Evolutionary conservation across 2,329 filamentous ascomycete genomes (phyloP).

Genomic region (Alternaria conjuncta): DNA sequence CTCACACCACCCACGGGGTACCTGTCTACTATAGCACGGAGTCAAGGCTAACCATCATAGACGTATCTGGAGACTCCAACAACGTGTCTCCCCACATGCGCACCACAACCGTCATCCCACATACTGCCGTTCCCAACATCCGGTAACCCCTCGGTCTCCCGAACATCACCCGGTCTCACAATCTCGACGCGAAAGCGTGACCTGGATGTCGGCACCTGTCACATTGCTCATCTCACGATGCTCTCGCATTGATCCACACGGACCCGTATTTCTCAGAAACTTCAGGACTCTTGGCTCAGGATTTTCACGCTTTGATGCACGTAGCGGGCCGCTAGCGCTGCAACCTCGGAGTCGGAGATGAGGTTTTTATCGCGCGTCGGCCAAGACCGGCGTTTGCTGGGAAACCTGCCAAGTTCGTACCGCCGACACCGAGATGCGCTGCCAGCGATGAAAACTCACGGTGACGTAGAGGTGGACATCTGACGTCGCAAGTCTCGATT

Average conservation of each 20-base stretch:
- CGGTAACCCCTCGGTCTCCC: constrained; percentile 8
- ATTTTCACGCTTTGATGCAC: constrained; percentile 15
- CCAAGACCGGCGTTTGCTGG: constrained; percentile 26
- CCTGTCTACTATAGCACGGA: constrained; percentile 1
- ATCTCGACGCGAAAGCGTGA: constrained; percentile 8
- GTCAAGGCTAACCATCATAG: constrained; percentile 9
- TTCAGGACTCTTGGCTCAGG: constrained; percentile 21
- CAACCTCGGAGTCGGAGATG: constrained; percentile 26
- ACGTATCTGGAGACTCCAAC: constrained; percentile 1
- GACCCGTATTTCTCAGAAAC: constrained; percentile 31
- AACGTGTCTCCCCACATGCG: constrained; percentile 6
- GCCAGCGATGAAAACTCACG: background rate
- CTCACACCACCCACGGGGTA: background rate
- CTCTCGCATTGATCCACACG: constrained; percentile 19
- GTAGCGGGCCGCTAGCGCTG: constrained; percentile 31
- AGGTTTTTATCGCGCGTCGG: constrained; percentile 21
- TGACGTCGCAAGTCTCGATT: background rate
- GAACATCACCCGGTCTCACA: constrained; percentile 20
- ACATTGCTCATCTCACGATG: constrained; percentile 8
- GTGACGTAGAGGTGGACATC: background rate
- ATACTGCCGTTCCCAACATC: constrained; percentile 5
- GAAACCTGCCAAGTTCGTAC: background rate
- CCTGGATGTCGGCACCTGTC: constrained; percentile 8
- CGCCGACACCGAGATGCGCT: background rate
- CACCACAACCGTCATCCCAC: constrained; percentile 3